A percentile compares a stretch with the other conserved stretches of the same genome.
Conservation (phyloP, 2,329 filamentous ascomycete species). For the Pseudogymnoascus sp. region DNA sequence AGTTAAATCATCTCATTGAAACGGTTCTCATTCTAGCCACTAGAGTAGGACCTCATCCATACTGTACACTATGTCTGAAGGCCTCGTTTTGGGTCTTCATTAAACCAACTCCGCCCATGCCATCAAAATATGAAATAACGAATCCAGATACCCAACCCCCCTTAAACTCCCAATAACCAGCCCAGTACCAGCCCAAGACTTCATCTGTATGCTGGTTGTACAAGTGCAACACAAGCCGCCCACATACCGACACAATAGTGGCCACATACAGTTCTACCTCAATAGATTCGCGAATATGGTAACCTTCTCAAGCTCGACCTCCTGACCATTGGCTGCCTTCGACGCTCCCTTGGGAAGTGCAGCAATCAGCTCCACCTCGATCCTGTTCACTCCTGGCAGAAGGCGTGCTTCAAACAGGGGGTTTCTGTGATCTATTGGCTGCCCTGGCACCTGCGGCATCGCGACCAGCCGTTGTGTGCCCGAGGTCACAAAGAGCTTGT, state of each 20-base stretch:
- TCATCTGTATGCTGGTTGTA: not conserved
- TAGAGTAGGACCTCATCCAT: not conserved
- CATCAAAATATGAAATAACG: not conserved
- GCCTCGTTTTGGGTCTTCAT: not conserved
- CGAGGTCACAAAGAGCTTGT: conserved; percentile 66
- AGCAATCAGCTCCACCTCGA: conserved; percentile 71
- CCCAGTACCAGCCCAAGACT: not conserved
- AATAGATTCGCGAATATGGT: conserved; percentile 67
- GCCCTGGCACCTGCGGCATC: conserved; percentile 43
- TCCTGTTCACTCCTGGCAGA: conserved; percentile 62
- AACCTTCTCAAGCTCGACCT: conserved; percentile 70
- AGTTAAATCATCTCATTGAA: not conserved
- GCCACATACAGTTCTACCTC: conserved; percentile 28
- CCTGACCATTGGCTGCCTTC: conserved; percentile 47
- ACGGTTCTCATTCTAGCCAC: not conserved
- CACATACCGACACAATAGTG: not conserved
- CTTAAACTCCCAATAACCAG: not conserved
- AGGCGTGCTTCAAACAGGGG: conserved; percentile 70
- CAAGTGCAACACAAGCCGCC: not conserved
- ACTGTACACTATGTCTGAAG: not conserved
- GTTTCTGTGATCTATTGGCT: conserved; percentile 44
- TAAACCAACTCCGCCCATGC: not conserved
- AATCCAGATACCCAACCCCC: not conserved
- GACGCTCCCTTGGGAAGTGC: conserved; percentile 51
- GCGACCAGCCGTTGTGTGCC: conserved; percentile 52